Base-by-base conservation (phyloP, 2,329 filamentous ascomycete genomes). In the Calonectria pauciramosa region DNA sequence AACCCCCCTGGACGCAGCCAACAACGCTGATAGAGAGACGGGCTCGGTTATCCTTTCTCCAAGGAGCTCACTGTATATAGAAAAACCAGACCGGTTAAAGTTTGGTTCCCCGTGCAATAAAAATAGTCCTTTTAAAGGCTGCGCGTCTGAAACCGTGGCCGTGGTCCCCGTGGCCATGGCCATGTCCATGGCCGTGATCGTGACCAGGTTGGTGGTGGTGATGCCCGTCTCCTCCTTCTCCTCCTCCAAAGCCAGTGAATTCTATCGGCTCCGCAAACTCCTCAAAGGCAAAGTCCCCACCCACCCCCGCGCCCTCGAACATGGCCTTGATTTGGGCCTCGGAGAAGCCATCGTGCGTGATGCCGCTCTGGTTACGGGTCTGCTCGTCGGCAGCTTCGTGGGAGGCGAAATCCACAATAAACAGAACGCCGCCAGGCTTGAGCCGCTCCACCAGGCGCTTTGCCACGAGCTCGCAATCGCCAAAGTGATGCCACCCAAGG, bases 371-470 rank as follows among this genome's bases (percentile, higher is more conserved):
- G 5, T 81, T 72, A 6, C 81, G 80, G 14, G 75, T 75, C 51
- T 80, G 65, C 36, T 71, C 59, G 71, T 81, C 77, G 36, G 83
- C 56, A 16, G 36, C 82, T 60, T 78, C 87, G 77, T 93, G 91
- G 11, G 91, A 87, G 23, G 94, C 80, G 74, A 95, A 93, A 81
- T 96, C 94, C 59, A 93, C 86, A 70, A 96, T 90, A 64, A 95
- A 85, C 56, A 95, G 86, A 1, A 92, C 90, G 14, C 94, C 94
- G 4, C 93, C 93, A 3, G 90, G 89, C 76, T 89, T 90, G 73
- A 96, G 85, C 13, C 94, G 89, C 80, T 91, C 87, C 5, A 88
- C 90, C 44, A 96, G 85, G 63, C 90, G 87, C 75, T 85, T 85
- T 7, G 93, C 89, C 0, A 92, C 91, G 36, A 92, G 85, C 2